Evolutionary conservation across 306 rosid genomes (phyloP).

Genomic region (Geum urbanum): DNA sequence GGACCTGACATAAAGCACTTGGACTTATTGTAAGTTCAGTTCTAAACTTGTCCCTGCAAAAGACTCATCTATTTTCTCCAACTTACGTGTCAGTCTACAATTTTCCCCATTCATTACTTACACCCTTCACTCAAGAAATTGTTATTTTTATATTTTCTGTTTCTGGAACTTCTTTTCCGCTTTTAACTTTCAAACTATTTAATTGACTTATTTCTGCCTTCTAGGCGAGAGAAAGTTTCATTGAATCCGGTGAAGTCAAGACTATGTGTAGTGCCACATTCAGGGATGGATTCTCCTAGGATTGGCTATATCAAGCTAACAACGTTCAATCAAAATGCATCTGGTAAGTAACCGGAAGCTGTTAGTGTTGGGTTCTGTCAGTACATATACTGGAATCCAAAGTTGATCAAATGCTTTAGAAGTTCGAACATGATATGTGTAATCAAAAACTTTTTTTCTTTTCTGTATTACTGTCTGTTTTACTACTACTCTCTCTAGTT

Average conservation of each 20-base stretch:
- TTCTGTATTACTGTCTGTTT: background rate
- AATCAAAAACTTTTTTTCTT: background rate
- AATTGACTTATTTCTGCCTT: constrained; percentile 19
- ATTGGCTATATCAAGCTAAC: constrained; percentile 89
- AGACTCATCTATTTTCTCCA: background rate
- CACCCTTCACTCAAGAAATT: no score
- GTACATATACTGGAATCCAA: background rate
- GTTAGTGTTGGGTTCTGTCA: background rate
- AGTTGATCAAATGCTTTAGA: background rate
- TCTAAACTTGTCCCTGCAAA: constrained; percentile 6
- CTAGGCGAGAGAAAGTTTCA: constrained; percentile 87
- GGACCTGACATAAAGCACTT: constrained; percentile 69
- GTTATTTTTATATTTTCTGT: background rate
- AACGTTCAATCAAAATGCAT: constrained; percentile 81
- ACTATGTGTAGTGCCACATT: constrained; percentile 62
- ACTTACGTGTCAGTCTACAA: background rate
- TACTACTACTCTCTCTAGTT: background rate
- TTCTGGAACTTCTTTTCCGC: constrained; percentile 1
- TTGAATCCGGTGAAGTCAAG: constrained; percentile 90
- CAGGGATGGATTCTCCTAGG: constrained; percentile 60
- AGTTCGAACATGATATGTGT: no score
- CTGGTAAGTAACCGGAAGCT: constrained; percentile 47
- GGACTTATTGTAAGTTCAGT: constrained; percentile 49
- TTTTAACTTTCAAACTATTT: background rate
- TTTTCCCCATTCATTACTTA: background rate